Percentiles rank a stretch among this genome's conserved stretches.
phyloP scores from a whole-genome alignment of 2,329 filamentous ascomycete species.

The Diaporthe citrichinensis region DNA sequence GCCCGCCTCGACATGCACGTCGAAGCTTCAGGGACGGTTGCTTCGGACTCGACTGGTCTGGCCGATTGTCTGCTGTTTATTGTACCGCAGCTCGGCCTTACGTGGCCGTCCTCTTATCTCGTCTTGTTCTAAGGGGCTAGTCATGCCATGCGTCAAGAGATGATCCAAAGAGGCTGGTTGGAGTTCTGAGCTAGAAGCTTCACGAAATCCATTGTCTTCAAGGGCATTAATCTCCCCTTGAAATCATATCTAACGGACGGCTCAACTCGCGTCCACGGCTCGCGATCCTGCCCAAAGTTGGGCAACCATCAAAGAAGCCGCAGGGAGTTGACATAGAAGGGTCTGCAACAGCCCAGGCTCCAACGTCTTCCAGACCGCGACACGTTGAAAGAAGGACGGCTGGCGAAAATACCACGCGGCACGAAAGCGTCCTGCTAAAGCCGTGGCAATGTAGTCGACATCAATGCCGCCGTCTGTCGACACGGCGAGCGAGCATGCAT shows the following conservation, averaged over 20 bases:
- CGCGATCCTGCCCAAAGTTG: too few species aligned
- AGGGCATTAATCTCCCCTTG: neutral
- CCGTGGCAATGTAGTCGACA: neutral
- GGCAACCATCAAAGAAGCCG: neutral
- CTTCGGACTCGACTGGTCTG: neutral
- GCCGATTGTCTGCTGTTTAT: neutral
- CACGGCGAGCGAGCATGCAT: neutral
- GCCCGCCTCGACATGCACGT: neutral
- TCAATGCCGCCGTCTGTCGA: neutral
- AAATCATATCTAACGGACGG: neutral
- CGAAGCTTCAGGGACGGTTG: neutral
- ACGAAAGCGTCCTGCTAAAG: neutral
- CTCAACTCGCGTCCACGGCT: neutral
- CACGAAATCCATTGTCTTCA: neutral
- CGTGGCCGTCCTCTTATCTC: neutral
- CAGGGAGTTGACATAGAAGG: neutral
- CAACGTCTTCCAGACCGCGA: slow-evolving; percentile 2
- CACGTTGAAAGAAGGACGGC: neutral
- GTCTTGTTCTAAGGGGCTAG: neutral
- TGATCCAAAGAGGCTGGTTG: neutral
- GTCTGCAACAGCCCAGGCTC: neutral
- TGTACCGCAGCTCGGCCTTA: neutral
- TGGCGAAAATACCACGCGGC: slow-evolving; percentile 15
- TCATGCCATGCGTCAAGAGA: neutral
- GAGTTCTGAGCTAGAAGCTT: neutral